Base-by-base conservation (phyloP, 2,329 filamentous ascomycete species). In the Rhexocercosporidium sp. region DNA sequence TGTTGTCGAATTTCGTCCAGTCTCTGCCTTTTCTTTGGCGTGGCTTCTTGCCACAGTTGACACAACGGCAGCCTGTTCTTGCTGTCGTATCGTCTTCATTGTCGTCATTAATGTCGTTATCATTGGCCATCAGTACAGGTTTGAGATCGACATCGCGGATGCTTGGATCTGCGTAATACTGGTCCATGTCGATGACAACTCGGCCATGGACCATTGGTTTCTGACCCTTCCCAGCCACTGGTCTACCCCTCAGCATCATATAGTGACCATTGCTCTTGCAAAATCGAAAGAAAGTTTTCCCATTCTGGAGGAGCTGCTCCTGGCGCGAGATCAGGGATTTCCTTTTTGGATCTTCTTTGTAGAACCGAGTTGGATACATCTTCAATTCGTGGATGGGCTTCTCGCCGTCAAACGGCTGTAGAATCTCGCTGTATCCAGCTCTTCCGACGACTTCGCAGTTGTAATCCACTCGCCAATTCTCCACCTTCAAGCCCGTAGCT, bases 341-440 rank as follows among this genome's bases (percentile, higher is more conserved):
- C 8, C 57, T 63, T 39, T 65, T 56, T 6, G 44, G 54, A 20
- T 53, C 49, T 37, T 68, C 34, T 11, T 27, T 54, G 25, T 56
- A 46, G n/a, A 54, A 46, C 39, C 67, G 51, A 1, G 51, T 47
- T 20, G 73, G 73, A 56, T 70, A 72, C 20, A 72, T 59, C 16
- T 69, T 64, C 14, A 74, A 64, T 12, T 69, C 70, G 7, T 64
- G 68, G 3, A 75, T 74, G 2, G 73, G 68, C 20, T 63, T 69
- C 41, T 74, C 66, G 1, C 73, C 72, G 22, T 72, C 67, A 51
- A 69, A 75, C 12, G 69, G 49, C 27, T 53, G 65, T 6, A 69
- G 37, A 31, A 74, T 71, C 7, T 60, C 56, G 22, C 72, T 68
- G 22, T 51, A 61, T n/a, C 65, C 62, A 14, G 59, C 63, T 31